phyloP scores from a whole-genome alignment of 768 basidiomycete genomes.

The Pulveroboletus sp. region DNA sequence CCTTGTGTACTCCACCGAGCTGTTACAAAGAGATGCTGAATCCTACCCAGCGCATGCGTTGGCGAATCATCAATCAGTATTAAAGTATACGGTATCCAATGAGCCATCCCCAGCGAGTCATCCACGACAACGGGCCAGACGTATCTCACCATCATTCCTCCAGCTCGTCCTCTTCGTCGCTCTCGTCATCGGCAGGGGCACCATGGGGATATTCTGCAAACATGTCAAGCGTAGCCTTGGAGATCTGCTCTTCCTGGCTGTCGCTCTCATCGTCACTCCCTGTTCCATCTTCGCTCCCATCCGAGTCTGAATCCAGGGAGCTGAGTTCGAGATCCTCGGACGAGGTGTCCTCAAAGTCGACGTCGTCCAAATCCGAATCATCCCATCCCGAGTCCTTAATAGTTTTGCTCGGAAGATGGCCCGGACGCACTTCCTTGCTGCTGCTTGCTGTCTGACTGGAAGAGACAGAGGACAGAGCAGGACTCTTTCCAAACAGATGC shows the following conservation, averaged over 20 bases:
- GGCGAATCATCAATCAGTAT: background rate
- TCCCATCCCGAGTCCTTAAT: constrained; percentile 28
- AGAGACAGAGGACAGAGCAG: background rate
- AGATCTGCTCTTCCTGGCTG: constrained; percentile 33
- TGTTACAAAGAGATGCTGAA: background rate
- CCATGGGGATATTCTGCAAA: constrained; percentile 47
- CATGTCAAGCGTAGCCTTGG: constrained; percentile 53
- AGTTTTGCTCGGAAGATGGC: constrained; percentile 8
- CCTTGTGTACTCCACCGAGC: background rate
- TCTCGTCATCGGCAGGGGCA: constrained; percentile 44
- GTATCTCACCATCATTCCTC: constrained; percentile 31
- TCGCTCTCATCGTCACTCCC: constrained; percentile 29
- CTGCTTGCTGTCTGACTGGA: background rate
- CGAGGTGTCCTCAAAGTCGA: constrained; percentile 31
- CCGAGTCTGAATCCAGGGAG: constrained; percentile 31
- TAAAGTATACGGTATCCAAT: background rate
- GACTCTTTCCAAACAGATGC: constrained; percentile 48
- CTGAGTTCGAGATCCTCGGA: constrained; percentile 46
- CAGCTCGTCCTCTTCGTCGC: constrained; percentile 45
- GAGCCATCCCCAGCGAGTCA: background rate
- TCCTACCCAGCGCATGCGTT: background rate
- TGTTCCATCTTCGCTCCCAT: constrained; percentile 17
- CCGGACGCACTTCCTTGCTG: constrained; percentile 2
- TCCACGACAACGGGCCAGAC: background rate
- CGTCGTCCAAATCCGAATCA: constrained; percentile 34